Base-by-base conservation (phyloP, 2,329 filamentous ascomycete genomes). In the Alternaria brassicae region DNA sequence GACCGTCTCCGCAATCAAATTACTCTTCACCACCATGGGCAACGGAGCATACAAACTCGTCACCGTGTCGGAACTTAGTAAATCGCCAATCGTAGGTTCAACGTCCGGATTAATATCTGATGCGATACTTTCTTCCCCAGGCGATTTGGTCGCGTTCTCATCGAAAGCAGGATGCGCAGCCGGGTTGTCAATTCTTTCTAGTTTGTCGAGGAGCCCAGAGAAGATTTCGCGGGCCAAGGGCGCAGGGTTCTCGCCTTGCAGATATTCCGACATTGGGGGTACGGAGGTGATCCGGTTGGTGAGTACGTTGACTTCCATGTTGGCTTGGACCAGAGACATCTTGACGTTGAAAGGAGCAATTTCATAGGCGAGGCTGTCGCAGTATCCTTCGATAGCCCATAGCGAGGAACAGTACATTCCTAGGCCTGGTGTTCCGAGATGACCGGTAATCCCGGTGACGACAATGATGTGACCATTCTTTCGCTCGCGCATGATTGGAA, bases 261-360 rank as follows among this genome's bases (percentile, higher is more conserved):
- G 85, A 70, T 91, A 91, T 61, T 87, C 87, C 1, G 85, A 84
- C 73, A 97, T 86, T 34, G 89, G 88, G 5, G 94, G 93, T 3
- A 91, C 91, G 67, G 94, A 92, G 48, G 89, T 90, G 69, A 98
- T 90, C 56, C 90, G 89, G 79, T 96, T 96, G 27, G 92, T 95
- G 57, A 98, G 84, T 30, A 92, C 88, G 65, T 90, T 88, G 62
- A 97, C 91, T 81, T 98, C 94, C 80, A 97, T 92, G 78, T 93
- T 96, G 25, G 93, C 93, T 81, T 99, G 94, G 42, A 99, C 90
- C 67, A 98, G 93, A 39, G 93, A 97, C 77, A 98, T 87, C 78
- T 94, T 96, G 81, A 98, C 88, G 79, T 97, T 97, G 82, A 98
- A 98, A 0, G 95, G 95, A 0, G 94, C 79, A 64, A 99, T 91